phyloP scores from a whole-genome alignment of 345 rosid genomes.

The Adansonia digitata region DNA sequence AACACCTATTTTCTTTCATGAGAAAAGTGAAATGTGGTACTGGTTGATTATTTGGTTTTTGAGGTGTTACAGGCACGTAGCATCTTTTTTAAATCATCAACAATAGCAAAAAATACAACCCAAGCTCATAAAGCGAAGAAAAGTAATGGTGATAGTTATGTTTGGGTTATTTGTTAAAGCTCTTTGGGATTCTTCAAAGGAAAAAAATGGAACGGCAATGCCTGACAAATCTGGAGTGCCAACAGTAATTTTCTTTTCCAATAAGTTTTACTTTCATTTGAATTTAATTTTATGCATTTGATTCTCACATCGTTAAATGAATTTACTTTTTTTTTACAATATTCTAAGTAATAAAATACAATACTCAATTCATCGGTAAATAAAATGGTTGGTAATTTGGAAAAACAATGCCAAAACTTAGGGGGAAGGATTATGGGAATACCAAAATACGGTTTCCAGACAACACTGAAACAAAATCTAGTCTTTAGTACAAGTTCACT shows the following conservation, averaged over 20 bases:
- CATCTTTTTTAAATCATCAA: constrained; percentile 22
- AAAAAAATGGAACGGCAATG: constrained; percentile 24
- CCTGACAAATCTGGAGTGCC: constrained; percentile 60
- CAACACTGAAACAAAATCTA: constrained; percentile 68
- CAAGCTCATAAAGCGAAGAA: constrained; percentile 43
- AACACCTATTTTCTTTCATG: background rate
- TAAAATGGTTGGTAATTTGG: background rate
- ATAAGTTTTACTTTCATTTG: background rate
- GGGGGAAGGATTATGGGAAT: constrained; percentile 93
- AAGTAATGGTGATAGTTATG: constrained; percentile 35
- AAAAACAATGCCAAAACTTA: constrained; percentile 85
- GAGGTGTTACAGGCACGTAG: constrained; percentile 20
- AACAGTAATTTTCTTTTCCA: constrained; percentile 43
- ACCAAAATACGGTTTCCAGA: constrained; percentile 80
- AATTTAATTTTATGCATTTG: background rate
- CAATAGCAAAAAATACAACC: background rate
- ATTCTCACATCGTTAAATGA: background rate
- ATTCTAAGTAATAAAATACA: background rate
- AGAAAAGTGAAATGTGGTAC: background rate
- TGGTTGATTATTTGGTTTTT: background rate
- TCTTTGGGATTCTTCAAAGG: constrained; percentile 16
- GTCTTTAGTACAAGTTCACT: constrained; percentile 85
- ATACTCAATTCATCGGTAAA: background rate
- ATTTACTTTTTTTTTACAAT: background rate
- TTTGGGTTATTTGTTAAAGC: constrained; percentile 38